phyloP scores from a whole-genome alignment of 202 grass and related monocot species.

The Alloteropsis angusta region DNA sequence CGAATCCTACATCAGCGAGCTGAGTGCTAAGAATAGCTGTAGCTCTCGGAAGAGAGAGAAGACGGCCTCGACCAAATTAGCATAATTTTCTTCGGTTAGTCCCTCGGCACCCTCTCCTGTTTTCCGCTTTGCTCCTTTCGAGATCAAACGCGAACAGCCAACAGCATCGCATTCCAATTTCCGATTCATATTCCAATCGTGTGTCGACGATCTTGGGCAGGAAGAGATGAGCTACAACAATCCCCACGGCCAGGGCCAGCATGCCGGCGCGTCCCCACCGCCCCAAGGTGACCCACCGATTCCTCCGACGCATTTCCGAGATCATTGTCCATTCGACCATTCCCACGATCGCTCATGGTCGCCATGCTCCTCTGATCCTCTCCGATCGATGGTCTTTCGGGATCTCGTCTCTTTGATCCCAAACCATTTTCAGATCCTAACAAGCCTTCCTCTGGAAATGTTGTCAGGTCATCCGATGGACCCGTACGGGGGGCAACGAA shows the following conservation, averaged over 20 bases:
- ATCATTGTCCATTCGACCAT: background rate
- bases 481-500: constrained; percentile 9
- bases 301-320: background rate
- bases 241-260: constrained; percentile 41
- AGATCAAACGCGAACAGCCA: background rate
- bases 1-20: background rate
- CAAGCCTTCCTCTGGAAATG: background rate
- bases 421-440: background rate
- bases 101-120: background rate
- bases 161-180: background rate
- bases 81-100: background rate
- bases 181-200: background rate
- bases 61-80: background rate
- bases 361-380: background rate
- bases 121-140: background rate
- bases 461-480: constrained; percentile 38
- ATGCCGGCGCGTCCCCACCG: constrained; percentile 36
- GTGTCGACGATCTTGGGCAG: background rate
- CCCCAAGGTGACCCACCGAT: constrained; percentile 33
- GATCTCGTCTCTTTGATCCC: no score
- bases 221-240: constrained; percentile 59
- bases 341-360: background rate
- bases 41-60: background rate
- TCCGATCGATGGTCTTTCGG: background rate
- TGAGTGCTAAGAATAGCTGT: constrained; percentile 8